Conservation (phyloP, 345 rosid species). For the Psidium guajava region DNA sequence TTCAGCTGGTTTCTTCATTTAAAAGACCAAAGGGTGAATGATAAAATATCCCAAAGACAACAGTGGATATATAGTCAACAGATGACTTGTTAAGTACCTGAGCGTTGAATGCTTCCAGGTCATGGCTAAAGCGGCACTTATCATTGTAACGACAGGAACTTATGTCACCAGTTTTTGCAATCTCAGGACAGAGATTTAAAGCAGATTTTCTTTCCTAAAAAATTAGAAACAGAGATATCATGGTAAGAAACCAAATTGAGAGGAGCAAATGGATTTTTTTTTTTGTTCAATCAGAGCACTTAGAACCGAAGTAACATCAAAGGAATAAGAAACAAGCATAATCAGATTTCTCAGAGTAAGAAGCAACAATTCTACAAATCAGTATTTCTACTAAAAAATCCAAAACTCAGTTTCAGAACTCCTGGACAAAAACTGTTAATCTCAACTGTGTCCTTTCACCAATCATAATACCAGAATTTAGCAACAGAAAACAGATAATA, state of each 20-base stretch:
- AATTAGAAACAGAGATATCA: neutral
- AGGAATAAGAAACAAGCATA: neutral
- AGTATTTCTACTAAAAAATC: neutral
- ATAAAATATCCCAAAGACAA: neutral
- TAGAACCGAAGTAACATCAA: neutral
- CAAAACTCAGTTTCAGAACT: neutral
- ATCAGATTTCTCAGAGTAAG: neutral
- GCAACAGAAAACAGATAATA: neutral
- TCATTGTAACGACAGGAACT: constrained; percentile 52
- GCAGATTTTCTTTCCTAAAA: constrained; percentile 53
- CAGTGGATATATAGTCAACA: neutral
- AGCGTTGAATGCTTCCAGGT: constrained; percentile 56
- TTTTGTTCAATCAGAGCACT: neutral
- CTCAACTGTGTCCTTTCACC: neutral
- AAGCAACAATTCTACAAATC: neutral
- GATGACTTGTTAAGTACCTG: constrained; percentile 33
- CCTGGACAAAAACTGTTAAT: neutral
- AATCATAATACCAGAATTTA: neutral
- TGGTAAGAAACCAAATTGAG: neutral
- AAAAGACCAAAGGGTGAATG: neutral
- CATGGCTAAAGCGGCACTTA: constrained; percentile 79
- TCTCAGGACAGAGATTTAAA: constrained; percentile 47
- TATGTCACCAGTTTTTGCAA: constrained; percentile 59
- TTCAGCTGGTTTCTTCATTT: constrained; percentile 75
- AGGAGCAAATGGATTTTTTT: neutral